Conservation (phyloP, 2,329 filamentous ascomycete species). For the Clonostachys sp. region DNA sequence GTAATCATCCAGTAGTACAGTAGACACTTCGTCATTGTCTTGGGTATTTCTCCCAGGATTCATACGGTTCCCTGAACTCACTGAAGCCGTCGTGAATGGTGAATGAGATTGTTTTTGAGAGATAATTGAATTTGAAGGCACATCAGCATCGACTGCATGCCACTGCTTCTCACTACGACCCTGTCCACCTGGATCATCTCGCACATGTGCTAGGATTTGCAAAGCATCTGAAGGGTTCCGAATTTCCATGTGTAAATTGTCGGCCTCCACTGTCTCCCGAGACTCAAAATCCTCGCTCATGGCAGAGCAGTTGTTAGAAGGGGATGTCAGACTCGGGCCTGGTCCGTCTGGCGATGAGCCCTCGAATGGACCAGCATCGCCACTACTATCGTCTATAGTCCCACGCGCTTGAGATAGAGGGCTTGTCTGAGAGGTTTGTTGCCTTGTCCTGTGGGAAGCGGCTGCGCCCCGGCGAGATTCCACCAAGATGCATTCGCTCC, state of each 20-base stretch:
- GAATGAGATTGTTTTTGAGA: not conserved
- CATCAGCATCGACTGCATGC: not conserved
- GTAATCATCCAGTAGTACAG: not conserved
- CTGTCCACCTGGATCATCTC: not conserved
- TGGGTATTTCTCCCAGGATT: not conserved
- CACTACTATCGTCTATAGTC: not conserved
- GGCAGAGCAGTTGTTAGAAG: no score
- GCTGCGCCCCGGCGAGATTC: slow-evolving; percentile 1
- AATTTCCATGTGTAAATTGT: slow-evolving; percentile 4
- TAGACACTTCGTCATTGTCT: no score
- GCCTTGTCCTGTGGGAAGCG: not conserved
- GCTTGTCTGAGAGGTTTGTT: not conserved
- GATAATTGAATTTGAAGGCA: not conserved
- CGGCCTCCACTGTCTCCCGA: not conserved
- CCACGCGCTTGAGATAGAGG: not conserved
- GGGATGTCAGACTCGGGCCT: no score
- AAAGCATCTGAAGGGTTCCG: slow-evolving; percentile 8
- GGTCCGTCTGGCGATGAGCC: no score
- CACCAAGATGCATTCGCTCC: slow-evolving; percentile 2
- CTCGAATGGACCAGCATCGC: not conserved
- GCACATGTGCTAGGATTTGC: slow-evolving; percentile 5
- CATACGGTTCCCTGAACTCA: not conserved
- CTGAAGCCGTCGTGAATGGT: no score
- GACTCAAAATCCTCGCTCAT: not conserved
- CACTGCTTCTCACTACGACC: not conserved